Evolutionary conservation across 352 stramenopile species (phyloP), one percentile per base, ranked within the genome.

Genomic region (Phytopythium sindhum): DNA sequence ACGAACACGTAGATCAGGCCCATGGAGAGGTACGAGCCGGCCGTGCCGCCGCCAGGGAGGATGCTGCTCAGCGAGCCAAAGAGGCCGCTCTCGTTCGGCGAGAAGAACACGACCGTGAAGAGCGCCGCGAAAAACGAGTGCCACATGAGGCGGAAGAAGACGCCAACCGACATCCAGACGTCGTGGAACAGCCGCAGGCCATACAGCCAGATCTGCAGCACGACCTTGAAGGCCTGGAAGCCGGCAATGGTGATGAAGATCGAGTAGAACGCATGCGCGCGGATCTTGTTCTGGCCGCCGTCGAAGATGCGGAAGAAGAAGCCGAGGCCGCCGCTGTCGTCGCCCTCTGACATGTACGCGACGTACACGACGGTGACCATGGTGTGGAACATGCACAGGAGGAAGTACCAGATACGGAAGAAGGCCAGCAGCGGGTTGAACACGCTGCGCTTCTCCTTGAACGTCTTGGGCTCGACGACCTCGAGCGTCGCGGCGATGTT

Each of bases 361-460:
- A 93, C 74, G 61, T 93, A 95, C 11, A 74, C 68, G 52, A 95
- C 69, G 15, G 83, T 81, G 10, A 91, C 67, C 33, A 91, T 67
- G 1, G 79, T 23, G 68, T 93, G 85, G 50, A 95, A 90, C 44
- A 81, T 69, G 14, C 91, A 74, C 14, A 95, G 62, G 23, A 93
- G 63, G 67, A 93, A 95, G 70, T 89, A 94, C 77, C 81, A 95
- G 52, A 94, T 68, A 14, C 87, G 78, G 64, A 91, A 94, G 56
- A 92, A 95, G 2, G 83, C 86, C 37, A 95, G 70, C 41, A 93
- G 63, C 15, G 86, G 86, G 61, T 93, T 96, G 64, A 94, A 93
- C 50, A 96, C 57, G 54, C 86, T 95, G 41, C 88, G 81, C 59
- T 91, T 89, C 70, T 96, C 88, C 63, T 89, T 89, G 72, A 93